A percentile compares a stretch with the other conserved stretches of the same genome.
phyloP scores from a whole-genome alignment of 495 filamentous ascomycete species.

The Tuber aestivum region DNA sequence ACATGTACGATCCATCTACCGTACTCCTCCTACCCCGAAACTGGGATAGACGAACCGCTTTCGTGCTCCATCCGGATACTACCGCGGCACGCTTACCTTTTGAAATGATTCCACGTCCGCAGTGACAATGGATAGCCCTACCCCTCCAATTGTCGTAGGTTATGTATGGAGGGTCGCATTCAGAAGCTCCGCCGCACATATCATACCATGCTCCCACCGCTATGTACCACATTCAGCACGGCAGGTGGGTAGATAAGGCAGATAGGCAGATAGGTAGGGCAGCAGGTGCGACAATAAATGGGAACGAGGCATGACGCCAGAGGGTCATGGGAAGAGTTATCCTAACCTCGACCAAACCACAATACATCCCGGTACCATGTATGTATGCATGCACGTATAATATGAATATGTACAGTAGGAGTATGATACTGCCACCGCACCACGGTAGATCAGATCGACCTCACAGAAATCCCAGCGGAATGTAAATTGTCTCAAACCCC shows the following conservation, averaged over 20 bases:
- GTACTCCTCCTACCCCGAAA: not conserved
- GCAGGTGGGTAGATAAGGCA: not conserved
- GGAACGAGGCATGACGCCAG: no score
- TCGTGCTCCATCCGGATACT: not conserved
- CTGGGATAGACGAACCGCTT: not conserved
- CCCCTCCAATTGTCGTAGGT: not conserved
- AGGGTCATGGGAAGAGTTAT: no score
- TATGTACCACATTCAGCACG: not conserved
- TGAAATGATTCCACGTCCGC: not conserved
- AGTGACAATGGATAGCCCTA: not conserved
- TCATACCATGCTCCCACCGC: no score
- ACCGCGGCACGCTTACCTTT: not conserved
- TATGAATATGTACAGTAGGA: no score
- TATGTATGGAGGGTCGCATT: not conserved
- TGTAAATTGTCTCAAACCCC: no score
- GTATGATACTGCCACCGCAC: no score
- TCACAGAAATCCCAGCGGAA: no score
- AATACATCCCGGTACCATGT: not conserved
- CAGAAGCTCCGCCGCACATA: not conserved
- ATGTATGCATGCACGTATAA: no score
- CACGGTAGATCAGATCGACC: no score
- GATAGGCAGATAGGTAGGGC: not conserved
- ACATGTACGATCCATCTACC: no score
- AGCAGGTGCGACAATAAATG: not conserved
- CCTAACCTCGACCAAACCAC: not conserved